phyloP scores from a whole-genome alignment of 768 basidiomycete species.

The Termitomyces sp. region DNA sequence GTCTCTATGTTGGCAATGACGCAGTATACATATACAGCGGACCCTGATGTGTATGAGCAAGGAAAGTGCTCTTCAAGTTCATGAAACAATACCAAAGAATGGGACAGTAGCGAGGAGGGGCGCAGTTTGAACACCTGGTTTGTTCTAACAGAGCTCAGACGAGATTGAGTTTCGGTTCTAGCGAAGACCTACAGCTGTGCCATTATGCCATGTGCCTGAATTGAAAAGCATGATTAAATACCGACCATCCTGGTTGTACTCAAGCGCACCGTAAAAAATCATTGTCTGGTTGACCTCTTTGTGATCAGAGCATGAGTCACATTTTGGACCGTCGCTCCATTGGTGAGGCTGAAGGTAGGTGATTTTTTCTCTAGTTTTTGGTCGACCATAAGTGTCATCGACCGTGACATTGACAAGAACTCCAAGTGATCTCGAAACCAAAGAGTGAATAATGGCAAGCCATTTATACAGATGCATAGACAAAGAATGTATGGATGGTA shows the following conservation, averaged over 20 bases:
- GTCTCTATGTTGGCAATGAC: slow-evolving; percentile 22
- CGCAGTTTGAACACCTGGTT: slow-evolving; percentile 9
- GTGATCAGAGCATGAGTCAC: slow-evolving; percentile 19
- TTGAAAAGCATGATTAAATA: neutral
- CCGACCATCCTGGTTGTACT: neutral
- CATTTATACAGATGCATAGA: slow-evolving; percentile 11
- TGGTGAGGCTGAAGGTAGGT: slow-evolving; percentile 25
- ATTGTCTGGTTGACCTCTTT: slow-evolving; percentile 14
- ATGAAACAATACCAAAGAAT: slow-evolving; percentile 28
- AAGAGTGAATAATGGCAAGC: slow-evolving; percentile 4
- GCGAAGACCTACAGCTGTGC: slow-evolving; percentile 14
- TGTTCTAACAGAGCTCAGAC: slow-evolving; percentile 13
- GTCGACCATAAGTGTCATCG: slow-evolving; percentile 29
- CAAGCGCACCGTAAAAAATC: slow-evolving; percentile 12
- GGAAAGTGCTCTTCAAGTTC: neutral
- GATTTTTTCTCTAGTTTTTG: slow-evolving; percentile 22
- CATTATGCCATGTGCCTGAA: slow-evolving; percentile 31
- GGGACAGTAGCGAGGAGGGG: slow-evolving; percentile 19
- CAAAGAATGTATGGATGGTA: slow-evolving; percentile 11
- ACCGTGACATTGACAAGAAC: slow-evolving; percentile 31
- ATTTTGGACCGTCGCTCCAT: slow-evolving; percentile 27
- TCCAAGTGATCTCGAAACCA: slow-evolving; percentile 9
- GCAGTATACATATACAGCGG: slow-evolving; percentile 41
- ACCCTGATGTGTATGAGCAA: slow-evolving; percentile 22
- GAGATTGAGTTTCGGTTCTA: neutral